Evolutionary conservation across 2,329 filamentous ascomycete species (phyloP), one percentile per base, ranked within the genome.

Genomic region (Fusarium coicis): DNA sequence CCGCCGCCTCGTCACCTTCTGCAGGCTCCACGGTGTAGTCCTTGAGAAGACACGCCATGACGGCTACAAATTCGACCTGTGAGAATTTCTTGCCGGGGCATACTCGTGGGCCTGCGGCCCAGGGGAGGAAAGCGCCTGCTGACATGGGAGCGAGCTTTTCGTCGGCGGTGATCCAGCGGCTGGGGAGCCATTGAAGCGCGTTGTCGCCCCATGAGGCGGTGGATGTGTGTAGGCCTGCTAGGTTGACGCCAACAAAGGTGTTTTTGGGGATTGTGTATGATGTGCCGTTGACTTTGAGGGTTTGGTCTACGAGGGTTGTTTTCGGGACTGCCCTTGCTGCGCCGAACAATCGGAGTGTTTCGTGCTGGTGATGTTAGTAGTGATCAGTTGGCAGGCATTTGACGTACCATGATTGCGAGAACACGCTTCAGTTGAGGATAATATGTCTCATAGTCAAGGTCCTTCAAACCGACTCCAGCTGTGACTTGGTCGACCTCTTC

Each of bases 401-500:
- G 10, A 28, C 71, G 19, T 58, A 74, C 71, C 72, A 74, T 74
- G 44, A 74, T 65, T 2, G 72, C 68, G 10, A 74, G 68, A 12
- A 72, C 60, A 21, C 72, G 60, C 72, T 74, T 74, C 15, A 74
- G 23, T 47, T 63, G 68, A 39, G 72, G 71, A 55, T 74, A 74
- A 40, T 62, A 72, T 11, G 72, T 72, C 11, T 70, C 71, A 23
- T 74, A 74, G 37, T 74, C 72, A n/a, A 74, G 19, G 10, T 74
- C 72, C 1, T 68, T 40, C 21, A 74, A 10, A 8, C 47, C 16
- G 7, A 64, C 55, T 16, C 65, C 72, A 14, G 61, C 62, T 19
- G 68, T 63, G 39, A 74, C 65, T 52, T 67, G 44, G 5, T 70
- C 52, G 10, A 74, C 64, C 57, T 86, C 85, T 55, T 85, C 81